Conservation (phyloP, 768 basidiomycete species). For the Pleurotus cornucopiae region DNA sequence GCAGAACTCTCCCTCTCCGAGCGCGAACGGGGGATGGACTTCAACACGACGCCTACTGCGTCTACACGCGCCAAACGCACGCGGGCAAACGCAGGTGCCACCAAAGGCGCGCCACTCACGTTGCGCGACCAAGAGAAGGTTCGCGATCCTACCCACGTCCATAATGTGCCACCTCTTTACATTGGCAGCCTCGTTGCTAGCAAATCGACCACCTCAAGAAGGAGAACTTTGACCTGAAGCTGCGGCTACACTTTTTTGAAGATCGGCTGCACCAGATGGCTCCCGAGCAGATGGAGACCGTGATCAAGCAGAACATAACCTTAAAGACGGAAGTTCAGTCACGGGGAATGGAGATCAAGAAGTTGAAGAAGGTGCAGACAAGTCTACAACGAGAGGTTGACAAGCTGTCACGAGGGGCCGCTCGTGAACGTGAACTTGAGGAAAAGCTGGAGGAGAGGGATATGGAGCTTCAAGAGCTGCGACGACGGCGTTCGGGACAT, state of each 20-base stretch:
- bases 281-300: slow-evolving; percentile 89
- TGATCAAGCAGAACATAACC: slow-evolving; percentile 87
- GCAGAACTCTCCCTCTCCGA: slow-evolving; percentile 8
- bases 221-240: slow-evolving; percentile 95
- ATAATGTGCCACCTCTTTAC: slow-evolving; percentile 1
- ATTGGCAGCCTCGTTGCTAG: slow-evolving; percentile 33
- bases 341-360: slow-evolving; percentile 87
- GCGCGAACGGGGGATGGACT: slow-evolving; percentile 1
- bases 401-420: slow-evolving; percentile 49
- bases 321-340: slow-evolving; percentile 92
- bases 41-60: slow-evolving; percentile 39
- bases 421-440: slow-evolving; percentile 73
- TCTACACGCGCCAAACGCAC: slow-evolving; percentile 41
- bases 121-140: slow-evolving; percentile 97
- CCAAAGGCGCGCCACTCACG: slow-evolving; percentile 58
- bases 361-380: slow-evolving; percentile 81
- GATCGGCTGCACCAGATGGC: slow-evolving; percentile 87
- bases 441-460: slow-evolving; percentile 72
- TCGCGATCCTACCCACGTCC: slow-evolving; percentile 12
- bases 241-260: slow-evolving; percentile 93
- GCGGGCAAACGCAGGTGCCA: slow-evolving; percentile 29
- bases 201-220: slow-evolving; percentile 95
- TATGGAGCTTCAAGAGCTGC: slow-evolving; percentile 61
- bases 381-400: slow-evolving; percentile 82
- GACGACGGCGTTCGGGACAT: slow-evolving; percentile 39